A percentile compares a stretch with the other conserved stretches of the same genome.
phyloP scores from a whole-genome alignment of 352 stramenopile genomes.

The Globisporangium spinosum region DNA sequence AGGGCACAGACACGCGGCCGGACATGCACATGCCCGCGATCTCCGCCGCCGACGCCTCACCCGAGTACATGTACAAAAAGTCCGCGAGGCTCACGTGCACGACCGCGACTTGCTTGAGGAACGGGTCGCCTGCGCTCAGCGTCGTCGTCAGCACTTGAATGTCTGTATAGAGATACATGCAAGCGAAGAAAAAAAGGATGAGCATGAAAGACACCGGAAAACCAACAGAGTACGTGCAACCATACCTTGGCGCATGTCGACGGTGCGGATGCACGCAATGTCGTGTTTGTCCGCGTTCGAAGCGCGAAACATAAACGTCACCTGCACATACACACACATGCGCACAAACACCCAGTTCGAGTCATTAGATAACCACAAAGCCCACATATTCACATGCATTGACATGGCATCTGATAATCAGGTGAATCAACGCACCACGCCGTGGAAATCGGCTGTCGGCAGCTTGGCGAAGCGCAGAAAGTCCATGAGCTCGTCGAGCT shows the following conservation, averaged over 20 bases:
- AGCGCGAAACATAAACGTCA: slow-evolving; percentile 78
- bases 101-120: slow-evolving; percentile 55
- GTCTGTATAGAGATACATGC: slow-evolving; percentile 21
- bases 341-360: background rate
- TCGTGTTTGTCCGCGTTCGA: slow-evolving; percentile 34
- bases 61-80: slow-evolving; percentile 88
- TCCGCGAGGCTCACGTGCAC: slow-evolving; percentile 74
- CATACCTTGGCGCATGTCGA: slow-evolving; percentile 71
- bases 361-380: background rate
- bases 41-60: slow-evolving; percentile 65
- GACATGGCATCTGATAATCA: slow-evolving; percentile 4
- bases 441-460: slow-evolving; percentile 41
- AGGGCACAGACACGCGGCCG: slow-evolving; percentile 77
- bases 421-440: slow-evolving; percentile 38
- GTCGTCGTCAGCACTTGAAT: slow-evolving; percentile 51
- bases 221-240: background rate
- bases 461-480: slow-evolving; percentile 68
- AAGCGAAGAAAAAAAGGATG: slow-evolving; percentile 2
- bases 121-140: slow-evolving; percentile 46
- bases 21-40: slow-evolving; percentile 86
- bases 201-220: background rate
- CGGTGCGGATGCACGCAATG: slow-evolving; percentile 66
- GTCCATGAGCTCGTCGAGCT: slow-evolving; percentile 84
- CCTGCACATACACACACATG: slow-evolving; percentile 25
- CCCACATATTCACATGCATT: background rate